Conservation (phyloP, 768 basidiomycete species). For the Leccinum pellstonianum region DNA sequence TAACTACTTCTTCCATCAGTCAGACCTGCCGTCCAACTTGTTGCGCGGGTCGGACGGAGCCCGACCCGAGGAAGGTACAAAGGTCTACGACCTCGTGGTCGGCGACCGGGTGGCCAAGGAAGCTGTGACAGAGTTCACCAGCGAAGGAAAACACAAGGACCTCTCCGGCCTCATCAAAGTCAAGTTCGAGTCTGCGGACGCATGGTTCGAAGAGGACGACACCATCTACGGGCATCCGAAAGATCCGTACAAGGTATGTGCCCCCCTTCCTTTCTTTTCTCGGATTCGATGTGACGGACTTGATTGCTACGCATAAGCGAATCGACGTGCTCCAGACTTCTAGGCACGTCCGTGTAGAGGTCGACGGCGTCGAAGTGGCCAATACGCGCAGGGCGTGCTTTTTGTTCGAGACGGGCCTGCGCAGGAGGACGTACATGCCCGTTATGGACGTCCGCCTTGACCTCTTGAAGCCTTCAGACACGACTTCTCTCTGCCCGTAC, state of each 20-base stretch:
- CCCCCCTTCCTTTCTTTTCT: background rate
- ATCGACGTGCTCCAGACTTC: constrained; percentile 61
- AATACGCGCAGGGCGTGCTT: constrained; percentile 54
- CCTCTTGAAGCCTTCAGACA: constrained; percentile 46
- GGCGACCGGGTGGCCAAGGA: constrained; percentile 37
- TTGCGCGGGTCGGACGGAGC: constrained; percentile 34
- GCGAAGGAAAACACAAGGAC: constrained; percentile 31
- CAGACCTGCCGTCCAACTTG: constrained; percentile 45
- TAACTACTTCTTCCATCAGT: constrained; percentile 49
- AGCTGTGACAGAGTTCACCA: constrained; percentile 38
- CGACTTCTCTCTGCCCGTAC: constrained; percentile 57
- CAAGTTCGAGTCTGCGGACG: constrained; percentile 49
- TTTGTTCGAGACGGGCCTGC: constrained; percentile 57
- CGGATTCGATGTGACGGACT: background rate
- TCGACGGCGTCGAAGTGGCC: constrained; percentile 62
- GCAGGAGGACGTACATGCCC: constrained; percentile 60
- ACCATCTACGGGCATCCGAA: constrained; percentile 59
- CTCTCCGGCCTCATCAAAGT: constrained; percentile 50
- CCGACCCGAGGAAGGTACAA: constrained; percentile 31
- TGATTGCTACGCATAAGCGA: constrained; percentile 38
- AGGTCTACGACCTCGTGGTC: constrained; percentile 48
- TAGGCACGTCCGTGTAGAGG: constrained; percentile 56
- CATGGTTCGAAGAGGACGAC: constrained; percentile 73
- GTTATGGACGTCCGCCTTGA: constrained; percentile 53
- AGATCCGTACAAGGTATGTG: constrained; percentile 65